Base-by-base conservation (phyloP, 2,329 filamentous ascomycete species). In the Alternaria ethzedia region DNA sequence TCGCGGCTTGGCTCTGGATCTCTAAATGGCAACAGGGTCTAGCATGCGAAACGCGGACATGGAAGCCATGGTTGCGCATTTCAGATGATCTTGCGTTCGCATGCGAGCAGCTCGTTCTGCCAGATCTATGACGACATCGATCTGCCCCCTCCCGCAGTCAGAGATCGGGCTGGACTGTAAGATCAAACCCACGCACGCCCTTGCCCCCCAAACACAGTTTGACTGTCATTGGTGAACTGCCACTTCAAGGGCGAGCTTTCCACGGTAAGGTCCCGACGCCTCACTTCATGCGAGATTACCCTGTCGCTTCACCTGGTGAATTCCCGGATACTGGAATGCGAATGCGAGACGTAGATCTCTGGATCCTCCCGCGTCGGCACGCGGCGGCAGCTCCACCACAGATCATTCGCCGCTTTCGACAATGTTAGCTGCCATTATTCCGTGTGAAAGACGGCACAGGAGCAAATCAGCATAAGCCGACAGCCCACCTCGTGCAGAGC, bases 321-420 rank as follows among this genome's bases (percentile, higher is more conserved):
- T 47, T 28, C 17, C 20, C 20, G 36, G 32, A 41, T 41, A 41
- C 36, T 41, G 36, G 36, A 62, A 54, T 21, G 25, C 60, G 47
- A 54, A 58, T 41, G 28, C 56, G 60, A 59, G 26, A 49, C 43
- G 49, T 20, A 62, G 55, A 54, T 57, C 49, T 54, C 55, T 59
- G 56, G 60, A 26, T 50, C 60, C 43, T 59, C 60, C 60, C 60
- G 60, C 56, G 13, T 63, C 50, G 50, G 54, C 15, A 52, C 36
- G 23, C 32, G 56, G 56, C 60, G 30, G 54, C 43, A 52, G 11
- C 26, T 61, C 54, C 47, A 46, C 59, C 17, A 57, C 54, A 61
- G 43, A 47, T 41, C 28, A 54, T 50, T 55, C 25, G 17, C 54
- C 25, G 26, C 20, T 46, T 51, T 46, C 20, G 30, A 36, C 25